Conservation (phyloP, 306 rosid species). For the Arachis stenosperma region DNA sequence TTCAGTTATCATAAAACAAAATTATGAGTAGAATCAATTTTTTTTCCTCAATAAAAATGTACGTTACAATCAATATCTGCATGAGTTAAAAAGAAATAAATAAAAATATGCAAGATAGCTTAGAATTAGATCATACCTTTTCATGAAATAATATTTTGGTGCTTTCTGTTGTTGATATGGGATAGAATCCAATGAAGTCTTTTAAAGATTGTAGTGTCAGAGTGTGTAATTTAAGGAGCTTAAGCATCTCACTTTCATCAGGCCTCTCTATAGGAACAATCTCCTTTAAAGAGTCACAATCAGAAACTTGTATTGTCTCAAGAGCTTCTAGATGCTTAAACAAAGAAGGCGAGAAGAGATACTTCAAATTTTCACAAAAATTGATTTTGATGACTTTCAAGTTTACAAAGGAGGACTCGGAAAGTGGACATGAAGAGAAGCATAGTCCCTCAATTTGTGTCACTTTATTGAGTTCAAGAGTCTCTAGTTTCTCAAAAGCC, state of each 20-base stretch:
- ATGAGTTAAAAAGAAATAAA: neutral
- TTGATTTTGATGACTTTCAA: conserved; percentile 39
- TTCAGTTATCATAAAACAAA: too few relatives aligned
- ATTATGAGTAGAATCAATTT: too few relatives aligned
- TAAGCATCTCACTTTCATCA: neutral
- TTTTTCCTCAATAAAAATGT: too few relatives aligned
- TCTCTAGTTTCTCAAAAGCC: conserved; percentile 39
- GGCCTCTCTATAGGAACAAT: conserved; percentile 16
- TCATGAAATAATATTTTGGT: neutral
- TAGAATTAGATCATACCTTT: conserved; percentile 11
- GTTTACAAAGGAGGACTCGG: conserved; percentile 30
- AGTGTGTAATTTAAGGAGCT: conserved; percentile 18
- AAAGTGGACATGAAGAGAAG: conserved; percentile 19
- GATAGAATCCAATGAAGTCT: conserved; percentile 13
- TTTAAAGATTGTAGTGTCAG: neutral
- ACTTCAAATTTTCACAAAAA: conserved; percentile 6
- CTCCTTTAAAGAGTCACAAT: conserved; percentile 34
- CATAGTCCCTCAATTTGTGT: conserved; percentile 11
- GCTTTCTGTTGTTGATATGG: neutral
- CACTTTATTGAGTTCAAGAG: conserved; percentile 28
- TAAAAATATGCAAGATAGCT: neutral
- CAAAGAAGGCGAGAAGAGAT: conserved; percentile 22
- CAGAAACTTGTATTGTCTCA: conserved; percentile 42
- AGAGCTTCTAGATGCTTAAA: conserved; percentile 29
- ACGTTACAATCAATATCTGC: too few relatives aligned